Evolutionary conservation across 768 basidiomycete genomes (phyloP).

Genomic region (Tremella fuciformis): DNA sequence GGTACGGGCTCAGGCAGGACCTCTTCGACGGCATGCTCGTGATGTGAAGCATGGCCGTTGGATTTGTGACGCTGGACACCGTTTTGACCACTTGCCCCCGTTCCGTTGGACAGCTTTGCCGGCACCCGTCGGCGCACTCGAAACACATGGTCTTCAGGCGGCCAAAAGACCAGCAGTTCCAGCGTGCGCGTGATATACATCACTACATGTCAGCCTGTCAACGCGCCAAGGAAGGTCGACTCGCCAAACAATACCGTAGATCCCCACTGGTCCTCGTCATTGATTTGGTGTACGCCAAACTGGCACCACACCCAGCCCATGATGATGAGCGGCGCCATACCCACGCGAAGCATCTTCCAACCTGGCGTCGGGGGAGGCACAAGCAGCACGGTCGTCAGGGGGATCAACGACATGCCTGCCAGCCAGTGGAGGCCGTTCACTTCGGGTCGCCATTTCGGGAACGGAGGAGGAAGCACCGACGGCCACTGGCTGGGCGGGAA

Average conservation of each 20-base stretch:
- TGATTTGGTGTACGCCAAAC: background rate
- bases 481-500: background rate
- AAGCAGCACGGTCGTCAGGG: background rate
- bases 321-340: slow-evolving; percentile 1
- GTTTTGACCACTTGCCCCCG: background rate
- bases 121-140: background rate
- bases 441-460: slow-evolving; percentile 1
- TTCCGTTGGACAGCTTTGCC: background rate
- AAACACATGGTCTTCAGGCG: slow-evolving; percentile 27
- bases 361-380: background rate
- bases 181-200: slow-evolving; percentile 13
- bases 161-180: slow-evolving; percentile 29
- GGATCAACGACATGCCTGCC: background rate
- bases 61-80: background rate
- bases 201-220: too few species aligned
- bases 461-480: background rate
- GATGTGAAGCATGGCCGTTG: background rate
- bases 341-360: background rate
- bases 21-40: background rate
- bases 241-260: background rate
- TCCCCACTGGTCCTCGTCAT: background rate
- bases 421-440: slow-evolving; percentile 2
- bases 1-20: slow-evolving; percentile 34
- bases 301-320: slow-evolving; percentile 5
- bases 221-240: background rate